A percentile compares a stretch with the other conserved stretches of the same genome.
These are phyloP conservation scores for Yarrowia deformans DNA, from an alignment of 805 yeast genomes.

Conservation along the genomic window DNA sequence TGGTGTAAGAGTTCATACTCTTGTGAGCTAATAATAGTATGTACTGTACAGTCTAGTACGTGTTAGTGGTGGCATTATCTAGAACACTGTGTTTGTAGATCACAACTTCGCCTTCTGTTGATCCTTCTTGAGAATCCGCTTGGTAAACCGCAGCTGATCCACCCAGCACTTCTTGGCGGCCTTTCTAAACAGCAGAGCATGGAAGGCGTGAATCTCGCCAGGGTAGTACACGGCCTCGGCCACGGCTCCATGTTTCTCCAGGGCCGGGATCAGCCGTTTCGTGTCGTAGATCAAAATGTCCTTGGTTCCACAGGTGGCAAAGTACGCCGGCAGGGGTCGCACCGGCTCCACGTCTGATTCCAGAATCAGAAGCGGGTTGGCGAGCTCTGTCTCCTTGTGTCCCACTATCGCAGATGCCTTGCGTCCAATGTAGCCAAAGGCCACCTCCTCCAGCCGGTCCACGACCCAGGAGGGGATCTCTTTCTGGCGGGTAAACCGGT, in stretches of 20 bases:
- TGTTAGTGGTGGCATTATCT: background rate
- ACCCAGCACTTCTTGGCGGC: conserved; percentile 23
- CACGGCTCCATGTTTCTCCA: conserved; percentile 14
- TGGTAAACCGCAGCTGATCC: conserved; percentile 25
- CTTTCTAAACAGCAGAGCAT: conserved; percentile 26
- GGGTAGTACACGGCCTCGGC: conserved; percentile 26
- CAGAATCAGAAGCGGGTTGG: conserved; percentile 21
- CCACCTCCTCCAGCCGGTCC: conserved; percentile 10
- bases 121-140: conserved; percentile 1
- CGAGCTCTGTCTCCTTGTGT: background rate
- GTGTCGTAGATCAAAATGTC: conserved; percentile 30
- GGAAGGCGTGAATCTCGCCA: conserved; percentile 25
- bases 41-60: too few species aligned
- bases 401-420: background rate
- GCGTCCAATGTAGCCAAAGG: conserved; percentile 19
- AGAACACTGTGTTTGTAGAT: too few species aligned
- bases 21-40: too few species aligned
- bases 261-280: conserved; percentile 20
- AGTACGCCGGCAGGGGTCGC: conserved; percentile 13
- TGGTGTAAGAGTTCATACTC: too few species aligned
- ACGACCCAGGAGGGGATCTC: conserved; percentile 17
- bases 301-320: conserved; percentile 28
- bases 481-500: background rate
- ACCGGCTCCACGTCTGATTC: conserved; percentile 5
- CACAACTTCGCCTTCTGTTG: background rate